Conservation (phyloP, 805 yeast species). For the Suhomyces faveliae region DNA sequence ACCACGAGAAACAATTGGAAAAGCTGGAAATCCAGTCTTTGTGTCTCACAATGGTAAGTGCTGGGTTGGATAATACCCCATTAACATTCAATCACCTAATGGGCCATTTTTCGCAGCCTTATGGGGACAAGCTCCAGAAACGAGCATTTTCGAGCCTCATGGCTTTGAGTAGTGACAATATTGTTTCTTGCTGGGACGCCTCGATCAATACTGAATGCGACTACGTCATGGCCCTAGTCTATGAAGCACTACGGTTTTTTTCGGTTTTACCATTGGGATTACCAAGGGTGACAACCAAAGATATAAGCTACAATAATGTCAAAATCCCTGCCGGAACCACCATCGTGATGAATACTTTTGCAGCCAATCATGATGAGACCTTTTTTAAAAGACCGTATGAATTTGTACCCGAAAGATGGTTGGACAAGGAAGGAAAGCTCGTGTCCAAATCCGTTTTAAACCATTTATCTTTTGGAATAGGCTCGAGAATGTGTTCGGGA, state of each 20-base stretch:
- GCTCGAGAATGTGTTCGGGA: slow-evolving; percentile 73
- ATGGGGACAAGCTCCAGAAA: slow-evolving; percentile 41
- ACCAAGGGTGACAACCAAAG: slow-evolving; percentile 59
- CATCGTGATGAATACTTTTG: slow-evolving; percentile 64
- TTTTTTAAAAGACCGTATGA: slow-evolving; percentile 43
- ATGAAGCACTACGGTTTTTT: slow-evolving; percentile 61
- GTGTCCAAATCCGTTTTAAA: slow-evolving; percentile 14
- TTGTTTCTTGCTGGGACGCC: slow-evolving; percentile 34
- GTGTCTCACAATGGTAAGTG: slow-evolving; percentile 75
- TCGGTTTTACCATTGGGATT: slow-evolving; percentile 67
- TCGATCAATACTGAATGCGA: slow-evolving; percentile 37
- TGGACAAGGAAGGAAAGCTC: slow-evolving; percentile 23
- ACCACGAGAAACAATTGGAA: neutral
- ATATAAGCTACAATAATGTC: slow-evolving; percentile 37
- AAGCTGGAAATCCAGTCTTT: slow-evolving; percentile 50
- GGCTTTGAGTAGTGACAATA: slow-evolving; percentile 26
- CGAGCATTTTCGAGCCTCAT: slow-evolving; percentile 44
- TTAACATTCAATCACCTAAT: slow-evolving; percentile 58
- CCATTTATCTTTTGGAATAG: slow-evolving; percentile 67
- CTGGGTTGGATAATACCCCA: slow-evolving; percentile 74
- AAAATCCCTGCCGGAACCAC: slow-evolving; percentile 57
- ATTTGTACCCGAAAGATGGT: slow-evolving; percentile 56
- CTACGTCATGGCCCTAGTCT: slow-evolving; percentile 55
- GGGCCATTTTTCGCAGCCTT: slow-evolving; percentile 54
- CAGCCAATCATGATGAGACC: slow-evolving; percentile 62